Conservation (phyloP, 148 eudicot species). For the Fagopyrum tataricum region DNA sequence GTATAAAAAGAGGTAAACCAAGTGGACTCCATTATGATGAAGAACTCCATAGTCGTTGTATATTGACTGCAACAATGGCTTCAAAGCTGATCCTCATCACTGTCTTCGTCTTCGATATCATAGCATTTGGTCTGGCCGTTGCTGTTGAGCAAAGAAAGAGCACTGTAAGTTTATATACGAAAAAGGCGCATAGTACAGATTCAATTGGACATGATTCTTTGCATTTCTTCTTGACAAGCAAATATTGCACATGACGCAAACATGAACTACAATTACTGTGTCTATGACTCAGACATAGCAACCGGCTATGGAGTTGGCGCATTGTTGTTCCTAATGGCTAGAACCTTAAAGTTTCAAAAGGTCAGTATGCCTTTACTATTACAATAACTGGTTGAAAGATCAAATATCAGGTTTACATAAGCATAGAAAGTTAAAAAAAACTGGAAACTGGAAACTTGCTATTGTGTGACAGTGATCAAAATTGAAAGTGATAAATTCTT, state of each 20-base stretch:
- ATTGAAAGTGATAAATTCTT: no score
- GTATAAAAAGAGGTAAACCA: no score
- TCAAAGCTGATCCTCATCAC: conserved; percentile 42
- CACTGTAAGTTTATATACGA: conserved; percentile 28
- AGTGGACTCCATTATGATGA: no score
- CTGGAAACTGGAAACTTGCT: no score
- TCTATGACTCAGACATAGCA: conserved; percentile 70
- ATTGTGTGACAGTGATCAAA: no score
- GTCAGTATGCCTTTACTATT: no score
- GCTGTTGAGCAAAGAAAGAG: conserved; percentile 80
- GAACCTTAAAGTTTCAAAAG: no score
- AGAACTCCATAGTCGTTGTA: no score
- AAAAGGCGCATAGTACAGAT: no score
- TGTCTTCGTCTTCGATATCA: conserved; percentile 45
- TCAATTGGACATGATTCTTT: not conserved
- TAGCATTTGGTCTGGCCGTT: conserved; percentile 74
- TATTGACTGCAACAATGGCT: conserved; percentile 38
- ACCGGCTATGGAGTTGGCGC: conserved; percentile 89
- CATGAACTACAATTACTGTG: conserved; percentile 47
- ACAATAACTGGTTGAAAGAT: no score
- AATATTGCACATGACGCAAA: conserved; percentile 29
- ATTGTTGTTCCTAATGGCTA: conserved; percentile 57
- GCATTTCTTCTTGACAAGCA: not conserved
- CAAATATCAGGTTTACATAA: no score
- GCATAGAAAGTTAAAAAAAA: no score